Evolutionary conservation across 2,329 filamentous ascomycete species (phyloP).

Genomic region (Westerdykella ornata): DNA sequence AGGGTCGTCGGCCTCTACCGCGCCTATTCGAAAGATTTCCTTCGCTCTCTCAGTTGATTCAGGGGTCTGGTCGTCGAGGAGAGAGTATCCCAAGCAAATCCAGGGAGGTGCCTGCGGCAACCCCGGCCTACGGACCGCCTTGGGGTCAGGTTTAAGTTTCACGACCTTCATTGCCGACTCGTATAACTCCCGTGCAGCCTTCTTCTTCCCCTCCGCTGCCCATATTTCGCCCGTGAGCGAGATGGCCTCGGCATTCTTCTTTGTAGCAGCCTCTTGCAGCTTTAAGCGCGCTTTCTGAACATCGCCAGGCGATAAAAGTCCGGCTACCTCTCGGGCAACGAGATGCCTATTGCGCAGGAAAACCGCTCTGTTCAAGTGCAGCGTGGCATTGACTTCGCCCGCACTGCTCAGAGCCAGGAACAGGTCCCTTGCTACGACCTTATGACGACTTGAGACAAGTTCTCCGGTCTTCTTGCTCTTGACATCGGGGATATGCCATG

Average conservation of each 20-base stretch:
- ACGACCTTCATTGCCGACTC: slow-evolving; percentile 14
- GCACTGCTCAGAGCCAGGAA: slow-evolving; percentile 26
- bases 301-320: slow-evolving; percentile 14
- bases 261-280: slow-evolving; percentile 16
- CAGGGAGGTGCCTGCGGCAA: slow-evolving; percentile 26
- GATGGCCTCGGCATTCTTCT: slow-evolving; percentile 19
- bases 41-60: slow-evolving; percentile 17
- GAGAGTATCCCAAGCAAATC: slow-evolving; percentile 25
- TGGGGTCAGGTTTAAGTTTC: no score
- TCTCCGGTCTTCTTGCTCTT: slow-evolving; percentile 11
- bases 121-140: slow-evolving; percentile 13
- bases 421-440: slow-evolving; percentile 12
- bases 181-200: slow-evolving; percentile 18
- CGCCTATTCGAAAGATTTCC: slow-evolving; percentile 32
- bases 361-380: slow-evolving; percentile 25
- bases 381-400: slow-evolving; percentile 22
- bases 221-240: slow-evolving; percentile 27
- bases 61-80: slow-evolving; percentile 13
- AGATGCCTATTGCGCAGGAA: slow-evolving; percentile 12
- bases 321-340: slow-evolving; percentile 12
- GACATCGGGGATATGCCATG: slow-evolving; percentile 21
- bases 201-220: slow-evolving; percentile 18
- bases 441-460: slow-evolving; percentile 23
- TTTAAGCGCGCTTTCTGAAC: slow-evolving; percentile 14
- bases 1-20: slow-evolving; percentile 39